Evolutionary conservation across 2,329 filamentous ascomycete species (phyloP).

Genomic region (Chalaropsis thielavioides): DNA sequence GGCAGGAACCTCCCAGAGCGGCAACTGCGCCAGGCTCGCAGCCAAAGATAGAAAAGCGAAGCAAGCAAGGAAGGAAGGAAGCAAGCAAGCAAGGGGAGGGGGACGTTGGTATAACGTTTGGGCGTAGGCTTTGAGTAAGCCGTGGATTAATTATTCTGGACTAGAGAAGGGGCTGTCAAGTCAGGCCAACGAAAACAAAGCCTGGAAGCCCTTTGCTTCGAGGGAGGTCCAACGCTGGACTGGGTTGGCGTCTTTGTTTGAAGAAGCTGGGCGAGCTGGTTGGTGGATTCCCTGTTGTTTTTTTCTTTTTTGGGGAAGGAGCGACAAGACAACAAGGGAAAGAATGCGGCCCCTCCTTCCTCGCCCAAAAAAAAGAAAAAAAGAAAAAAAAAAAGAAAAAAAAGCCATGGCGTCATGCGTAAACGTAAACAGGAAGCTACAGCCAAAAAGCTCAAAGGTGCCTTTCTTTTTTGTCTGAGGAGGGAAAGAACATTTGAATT

Average conservation of each 20-base stretch:
- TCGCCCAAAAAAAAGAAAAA: background rate
- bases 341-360: slow-evolving; percentile 1
- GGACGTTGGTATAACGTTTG: background rate
- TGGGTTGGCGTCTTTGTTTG: no score
- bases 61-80: background rate
- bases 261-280: no score
- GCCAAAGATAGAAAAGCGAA: background rate
- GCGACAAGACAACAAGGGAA: background rate
- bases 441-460: background rate
- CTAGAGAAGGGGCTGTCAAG: no score
- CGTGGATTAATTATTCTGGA: no score
- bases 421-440: background rate
- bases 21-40: background rate
- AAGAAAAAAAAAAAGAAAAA: background rate
- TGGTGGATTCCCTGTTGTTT: no score
- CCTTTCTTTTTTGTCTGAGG: background rate
- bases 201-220: no score
- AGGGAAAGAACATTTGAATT: no score
- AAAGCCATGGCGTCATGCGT: slow-evolving; percentile 7
- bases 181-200: background rate
- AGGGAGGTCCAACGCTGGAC: background rate
- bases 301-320: no score
- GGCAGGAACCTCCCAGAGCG: background rate
- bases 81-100: background rate
- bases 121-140: no score